A percentile compares a stretch with the other conserved stretches of the same genome.
Evolutionary conservation across 1,284 basidiomycete genomes (phyloP).

Genomic region (Ustilago xerochloae): DNA sequence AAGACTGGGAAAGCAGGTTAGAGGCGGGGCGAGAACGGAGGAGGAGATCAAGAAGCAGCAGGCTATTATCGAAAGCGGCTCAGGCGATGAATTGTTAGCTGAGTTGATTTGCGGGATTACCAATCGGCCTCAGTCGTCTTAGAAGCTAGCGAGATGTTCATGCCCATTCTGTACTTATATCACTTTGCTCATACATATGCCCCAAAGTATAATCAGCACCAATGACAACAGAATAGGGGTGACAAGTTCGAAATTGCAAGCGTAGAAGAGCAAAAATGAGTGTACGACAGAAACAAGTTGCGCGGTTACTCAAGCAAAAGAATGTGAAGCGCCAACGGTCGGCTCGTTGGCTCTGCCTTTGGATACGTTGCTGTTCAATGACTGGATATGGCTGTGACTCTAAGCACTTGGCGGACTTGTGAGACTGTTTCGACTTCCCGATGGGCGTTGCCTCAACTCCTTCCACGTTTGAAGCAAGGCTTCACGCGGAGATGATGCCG

Average conservation of each 20-base stretch:
- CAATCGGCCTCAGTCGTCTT: slow-evolving; percentile 22
- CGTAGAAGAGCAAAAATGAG: too few species aligned
- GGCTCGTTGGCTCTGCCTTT: too few species aligned
- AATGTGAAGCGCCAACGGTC: too few species aligned
- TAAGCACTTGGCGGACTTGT: too few species aligned
- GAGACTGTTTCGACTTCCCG: not conserved
- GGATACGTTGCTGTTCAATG: too few species aligned
- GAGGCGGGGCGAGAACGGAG: slow-evolving; percentile 13
- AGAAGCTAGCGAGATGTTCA: not conserved
- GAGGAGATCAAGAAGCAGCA: slow-evolving; percentile 46
- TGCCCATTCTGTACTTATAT: not conserved
- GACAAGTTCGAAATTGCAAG: too few species aligned
- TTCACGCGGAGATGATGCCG: not conserved
- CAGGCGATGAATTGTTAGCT: slow-evolving; percentile 44
- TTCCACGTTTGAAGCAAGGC: not conserved
- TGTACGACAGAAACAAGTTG: too few species aligned
- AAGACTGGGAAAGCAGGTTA: slow-evolving; percentile 34
- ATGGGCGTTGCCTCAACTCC: not conserved
- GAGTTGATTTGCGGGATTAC: slow-evolving; percentile 47
- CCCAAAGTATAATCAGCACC: too few species aligned
- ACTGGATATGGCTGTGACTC: too few species aligned
- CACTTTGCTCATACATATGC: not conserved
- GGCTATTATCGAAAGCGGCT: slow-evolving; percentile 43
- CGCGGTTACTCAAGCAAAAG: too few species aligned
- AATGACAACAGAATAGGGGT: too few species aligned